phyloP scores from a whole-genome alignment of 805 yeast species.

The Yarrowia sp. region DNA sequence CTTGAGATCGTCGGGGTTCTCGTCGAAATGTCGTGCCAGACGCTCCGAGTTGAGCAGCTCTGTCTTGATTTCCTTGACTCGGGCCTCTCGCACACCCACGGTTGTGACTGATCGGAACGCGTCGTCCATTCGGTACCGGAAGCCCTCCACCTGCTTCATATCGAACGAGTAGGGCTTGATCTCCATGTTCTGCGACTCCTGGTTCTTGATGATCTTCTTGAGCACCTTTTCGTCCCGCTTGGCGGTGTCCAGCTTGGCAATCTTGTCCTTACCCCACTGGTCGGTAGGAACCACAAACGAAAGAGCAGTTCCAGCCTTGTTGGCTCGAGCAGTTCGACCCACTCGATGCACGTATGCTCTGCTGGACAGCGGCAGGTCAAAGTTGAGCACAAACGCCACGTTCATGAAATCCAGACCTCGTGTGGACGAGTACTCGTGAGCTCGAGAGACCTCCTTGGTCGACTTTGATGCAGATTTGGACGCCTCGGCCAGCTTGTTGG shows the following conservation, averaged over 20 bases:
- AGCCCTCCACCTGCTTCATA: constrained; percentile 89
- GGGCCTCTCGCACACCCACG: constrained; percentile 89
- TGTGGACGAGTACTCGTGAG: constrained; percentile 89
- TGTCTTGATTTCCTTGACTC: constrained; percentile 84
- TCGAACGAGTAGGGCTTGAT: constrained; percentile 89
- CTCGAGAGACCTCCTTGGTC: constrained; percentile 53
- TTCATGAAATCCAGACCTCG: constrained; percentile 96
- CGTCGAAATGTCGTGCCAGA: constrained; percentile 92
- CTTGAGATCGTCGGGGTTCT: constrained; percentile 91
- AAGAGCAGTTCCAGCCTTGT: constrained; percentile 91
- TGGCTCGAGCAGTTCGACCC: constrained; percentile 98
- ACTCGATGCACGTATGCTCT: constrained; percentile 90
- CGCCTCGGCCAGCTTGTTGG: constrained; percentile 58
- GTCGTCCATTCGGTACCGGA: constrained; percentile 95
- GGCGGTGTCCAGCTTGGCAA: constrained; percentile 72
- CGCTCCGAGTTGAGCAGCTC: constrained; percentile 89
- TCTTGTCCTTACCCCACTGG: constrained; percentile 88
- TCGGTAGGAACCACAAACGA: constrained; percentile 87
- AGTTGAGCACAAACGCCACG: constrained; percentile 95
- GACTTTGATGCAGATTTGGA: constrained; percentile 40
- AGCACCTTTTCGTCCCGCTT: constrained; percentile 87
- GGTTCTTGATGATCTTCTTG: constrained; percentile 76
- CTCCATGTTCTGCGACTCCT: constrained; percentile 51
- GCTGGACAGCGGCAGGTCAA: constrained; percentile 90
- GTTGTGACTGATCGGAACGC: constrained; percentile 94